phyloP scores from a whole-genome alignment of 768 basidiomycete genomes.

The Trametes gibbosa region DNA sequence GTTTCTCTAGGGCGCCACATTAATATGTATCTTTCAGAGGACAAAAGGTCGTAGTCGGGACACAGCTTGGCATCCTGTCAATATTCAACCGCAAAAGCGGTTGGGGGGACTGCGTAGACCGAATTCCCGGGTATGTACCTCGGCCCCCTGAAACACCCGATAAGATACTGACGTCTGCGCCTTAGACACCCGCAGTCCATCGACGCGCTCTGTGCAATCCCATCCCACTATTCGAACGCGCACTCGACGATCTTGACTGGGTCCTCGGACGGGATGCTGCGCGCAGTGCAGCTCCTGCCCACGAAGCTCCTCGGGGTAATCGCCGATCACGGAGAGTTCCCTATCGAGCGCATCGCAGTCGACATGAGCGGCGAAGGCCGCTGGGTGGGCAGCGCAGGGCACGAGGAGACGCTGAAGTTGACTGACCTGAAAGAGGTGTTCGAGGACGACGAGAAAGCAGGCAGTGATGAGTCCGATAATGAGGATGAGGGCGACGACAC shows the following conservation, averaged over 20 bases:
- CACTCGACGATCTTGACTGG: constrained; percentile 78
- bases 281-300: constrained; percentile 80
- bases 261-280: constrained; percentile 87
- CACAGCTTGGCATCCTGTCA: constrained; percentile 84
- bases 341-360: constrained; percentile 82
- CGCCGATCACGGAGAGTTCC: constrained; percentile 89
- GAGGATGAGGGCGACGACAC: constrained; percentile 4
- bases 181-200: constrained; percentile 86
- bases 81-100: constrained; percentile 87
- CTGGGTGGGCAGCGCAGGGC: constrained; percentile 93
- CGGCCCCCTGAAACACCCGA: no score
- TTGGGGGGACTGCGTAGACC: constrained; percentile 91
- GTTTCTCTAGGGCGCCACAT: no score
- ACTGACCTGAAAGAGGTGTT: constrained; percentile 83
- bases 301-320: constrained; percentile 89
- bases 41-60: constrained; percentile 85
- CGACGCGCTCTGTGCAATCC: constrained; percentile 79
- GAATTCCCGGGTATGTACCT: constrained; percentile 67
- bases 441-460: constrained; percentile 48
- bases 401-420: constrained; percentile 82
- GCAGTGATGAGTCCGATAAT: constrained; percentile 35
- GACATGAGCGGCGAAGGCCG: constrained; percentile 55
- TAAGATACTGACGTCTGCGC: background rate
- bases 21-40: constrained; percentile 39
- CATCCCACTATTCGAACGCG: constrained; percentile 55